Conservation (phyloP, 139 green algal species). For the Edaphochlamys debaryana region DNA sequence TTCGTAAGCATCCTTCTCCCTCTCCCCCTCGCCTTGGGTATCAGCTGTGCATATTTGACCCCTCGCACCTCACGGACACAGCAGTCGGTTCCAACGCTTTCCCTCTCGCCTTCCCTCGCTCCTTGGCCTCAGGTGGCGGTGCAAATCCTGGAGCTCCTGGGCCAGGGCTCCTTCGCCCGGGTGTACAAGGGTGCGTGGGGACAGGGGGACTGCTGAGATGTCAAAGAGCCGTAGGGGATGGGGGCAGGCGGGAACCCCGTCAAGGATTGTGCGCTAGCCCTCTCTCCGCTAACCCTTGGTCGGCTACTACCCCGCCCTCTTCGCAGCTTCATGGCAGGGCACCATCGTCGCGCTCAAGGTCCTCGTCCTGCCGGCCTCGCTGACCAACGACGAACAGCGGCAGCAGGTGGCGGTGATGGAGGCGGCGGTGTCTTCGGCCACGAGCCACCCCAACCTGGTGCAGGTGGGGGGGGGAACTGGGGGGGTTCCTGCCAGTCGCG, state of each 20-base stretch:
- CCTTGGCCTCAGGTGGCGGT: not conserved
- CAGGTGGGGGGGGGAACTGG: not conserved
- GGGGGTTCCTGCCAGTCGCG: not conserved
- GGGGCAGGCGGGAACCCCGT: too few relatives aligned
- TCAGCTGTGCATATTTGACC: too few relatives aligned
- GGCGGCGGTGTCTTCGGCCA: not conserved
- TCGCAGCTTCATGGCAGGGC: conserved; percentile 31
- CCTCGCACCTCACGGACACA: too few relatives aligned
- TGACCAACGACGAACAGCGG: not conserved
- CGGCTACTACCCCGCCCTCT: too few relatives aligned
- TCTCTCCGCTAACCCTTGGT: too few relatives aligned
- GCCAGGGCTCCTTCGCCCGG: not conserved
- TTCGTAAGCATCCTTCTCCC: not conserved
- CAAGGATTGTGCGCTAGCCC: too few relatives aligned
- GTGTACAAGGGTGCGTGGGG: conserved; percentile 15
- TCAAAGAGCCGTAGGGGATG: too few relatives aligned
- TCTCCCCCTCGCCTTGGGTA: too few relatives aligned
- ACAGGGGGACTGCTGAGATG: too few relatives aligned
- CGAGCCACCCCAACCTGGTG: conserved; percentile 30
- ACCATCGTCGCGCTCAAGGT: conserved; percentile 19
- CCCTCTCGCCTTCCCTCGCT: too few relatives aligned
- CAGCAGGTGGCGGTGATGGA: conserved; percentile 25
- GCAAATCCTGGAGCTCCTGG: conserved; percentile 12
- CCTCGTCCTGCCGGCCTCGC: conserved; percentile 13
- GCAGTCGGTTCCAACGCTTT: too few relatives aligned